phyloP scores from a whole-genome alignment of 2,329 filamentous ascomycete genomes.

The Dactylellina sp. region DNA sequence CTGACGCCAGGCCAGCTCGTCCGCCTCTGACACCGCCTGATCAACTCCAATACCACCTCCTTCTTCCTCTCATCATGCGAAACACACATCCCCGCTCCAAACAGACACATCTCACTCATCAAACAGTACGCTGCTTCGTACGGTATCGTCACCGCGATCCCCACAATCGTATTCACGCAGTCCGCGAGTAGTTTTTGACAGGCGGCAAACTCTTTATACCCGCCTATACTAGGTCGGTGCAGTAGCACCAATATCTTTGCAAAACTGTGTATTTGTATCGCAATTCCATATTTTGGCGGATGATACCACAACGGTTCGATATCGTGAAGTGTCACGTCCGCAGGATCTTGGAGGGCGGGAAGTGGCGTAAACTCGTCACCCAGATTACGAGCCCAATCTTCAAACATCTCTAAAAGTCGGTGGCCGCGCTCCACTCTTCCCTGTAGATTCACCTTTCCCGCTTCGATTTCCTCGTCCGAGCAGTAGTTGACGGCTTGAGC shows the following conservation, averaged over 20 bases:
- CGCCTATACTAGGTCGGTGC: constrained; percentile 68
- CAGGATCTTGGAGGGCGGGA: constrained; percentile 61
- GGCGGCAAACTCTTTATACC: constrained; percentile 66
- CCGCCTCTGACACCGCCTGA: constrained; percentile 63
- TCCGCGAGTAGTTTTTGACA: constrained; percentile 66
- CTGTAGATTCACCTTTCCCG: constrained; percentile 64
- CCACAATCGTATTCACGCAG: constrained; percentile 67
- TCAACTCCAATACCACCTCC: constrained; percentile 63
- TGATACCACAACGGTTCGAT: constrained; percentile 69
- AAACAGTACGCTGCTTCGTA: constrained; percentile 64
- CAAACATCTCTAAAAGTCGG: constrained; percentile 66
- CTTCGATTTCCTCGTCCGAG: constrained; percentile 67
- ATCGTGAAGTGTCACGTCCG: constrained; percentile 58
- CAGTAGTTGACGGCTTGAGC: constrained; percentile 72
- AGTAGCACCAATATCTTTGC: constrained; percentile 69
- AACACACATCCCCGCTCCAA: constrained; percentile 65
- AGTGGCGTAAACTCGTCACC: constrained; percentile 65
- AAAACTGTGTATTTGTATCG: constrained; percentile 69
- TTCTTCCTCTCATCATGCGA: constrained; percentile 63
- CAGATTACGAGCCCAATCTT: constrained; percentile 65
- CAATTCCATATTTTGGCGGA: constrained; percentile 66
- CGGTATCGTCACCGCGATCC: constrained; percentile 66
- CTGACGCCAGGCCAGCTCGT: constrained; percentile 65
- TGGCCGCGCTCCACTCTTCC: constrained; percentile 66
- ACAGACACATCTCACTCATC: constrained; percentile 66